phyloP scores from a whole-genome alignment of 495 filamentous ascomycete genomes.

The Thermothielavioides terrestris region DNA sequence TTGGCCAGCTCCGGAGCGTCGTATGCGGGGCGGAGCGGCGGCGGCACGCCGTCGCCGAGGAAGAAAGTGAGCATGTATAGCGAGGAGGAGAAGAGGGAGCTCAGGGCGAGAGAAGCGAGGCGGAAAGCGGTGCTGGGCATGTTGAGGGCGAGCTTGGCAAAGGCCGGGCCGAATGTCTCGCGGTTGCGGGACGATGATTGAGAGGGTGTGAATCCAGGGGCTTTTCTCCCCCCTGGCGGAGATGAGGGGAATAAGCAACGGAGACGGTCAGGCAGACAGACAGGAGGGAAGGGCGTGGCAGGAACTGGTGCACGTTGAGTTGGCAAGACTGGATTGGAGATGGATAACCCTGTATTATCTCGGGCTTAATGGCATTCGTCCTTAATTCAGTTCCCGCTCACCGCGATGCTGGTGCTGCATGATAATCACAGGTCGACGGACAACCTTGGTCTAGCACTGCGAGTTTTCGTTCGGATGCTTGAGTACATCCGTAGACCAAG shows the following conservation, averaged over 20 bases:
- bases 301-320: background rate
- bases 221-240: no score
- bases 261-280: background rate
- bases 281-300: background rate
- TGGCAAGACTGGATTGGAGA: no score
- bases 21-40: slow-evolving; percentile 34
- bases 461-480: no score
- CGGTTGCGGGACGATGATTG: slow-evolving; percentile 25
- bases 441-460: no score
- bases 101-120: slow-evolving; percentile 28
- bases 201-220: background rate
- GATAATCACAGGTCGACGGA: no score
- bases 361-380: no score
- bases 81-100: slow-evolving; percentile 38
- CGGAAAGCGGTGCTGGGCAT: slow-evolving; percentile 20
- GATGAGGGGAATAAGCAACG: no score
- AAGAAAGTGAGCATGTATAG: slow-evolving; percentile 51
- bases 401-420: no score
- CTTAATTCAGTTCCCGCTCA: no score
- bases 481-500: no score
- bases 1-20: slow-evolving; percentile 38
- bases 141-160: slow-evolving; percentile 30
- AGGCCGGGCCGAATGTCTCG: slow-evolving; percentile 30
- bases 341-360: no score
- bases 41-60: slow-evolving; percentile 29